Evolutionary conservation across 1,284 basidiomycete species (phyloP).

Genomic region (Apiotrichum laibachii): DNA sequence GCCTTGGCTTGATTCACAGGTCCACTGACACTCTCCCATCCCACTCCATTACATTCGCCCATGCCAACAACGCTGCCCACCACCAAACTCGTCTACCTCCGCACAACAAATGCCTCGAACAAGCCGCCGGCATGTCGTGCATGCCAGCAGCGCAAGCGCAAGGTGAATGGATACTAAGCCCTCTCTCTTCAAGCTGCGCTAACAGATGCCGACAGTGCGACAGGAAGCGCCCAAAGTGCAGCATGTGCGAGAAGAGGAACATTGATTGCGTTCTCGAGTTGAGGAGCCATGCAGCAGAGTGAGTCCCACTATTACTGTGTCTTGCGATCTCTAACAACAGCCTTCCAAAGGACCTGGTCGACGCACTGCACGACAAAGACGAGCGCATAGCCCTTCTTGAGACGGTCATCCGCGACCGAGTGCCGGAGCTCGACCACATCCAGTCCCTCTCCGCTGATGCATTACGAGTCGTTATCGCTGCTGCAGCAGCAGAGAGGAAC

Average conservation of each 20-base stretch:
- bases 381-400: too few species aligned
- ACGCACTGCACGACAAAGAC: constrained; percentile 11
- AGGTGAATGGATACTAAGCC: too few species aligned
- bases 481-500: too few species aligned
- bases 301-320: background rate
- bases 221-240: background rate
- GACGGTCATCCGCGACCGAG: constrained; percentile 2
- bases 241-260: background rate
- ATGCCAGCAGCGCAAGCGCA: background rate
- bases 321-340: background rate
- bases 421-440: constrained; percentile 9
- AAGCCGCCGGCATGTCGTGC: background rate
- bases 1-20: too few species aligned
- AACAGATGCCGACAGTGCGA: background rate
- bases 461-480: background rate
- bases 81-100: too few species aligned
- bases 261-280: background rate
- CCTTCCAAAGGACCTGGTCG: constrained; percentile 9
- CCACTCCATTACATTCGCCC: too few species aligned
- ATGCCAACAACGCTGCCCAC: too few species aligned
- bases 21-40: too few species aligned
- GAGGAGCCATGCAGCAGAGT: background rate
- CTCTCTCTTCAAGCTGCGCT: too few species aligned
- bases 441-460: background rate
- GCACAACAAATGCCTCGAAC: too few species aligned